phyloP scores from a whole-genome alignment of 1,139 yeast species.

The Pichia sp. region DNA sequence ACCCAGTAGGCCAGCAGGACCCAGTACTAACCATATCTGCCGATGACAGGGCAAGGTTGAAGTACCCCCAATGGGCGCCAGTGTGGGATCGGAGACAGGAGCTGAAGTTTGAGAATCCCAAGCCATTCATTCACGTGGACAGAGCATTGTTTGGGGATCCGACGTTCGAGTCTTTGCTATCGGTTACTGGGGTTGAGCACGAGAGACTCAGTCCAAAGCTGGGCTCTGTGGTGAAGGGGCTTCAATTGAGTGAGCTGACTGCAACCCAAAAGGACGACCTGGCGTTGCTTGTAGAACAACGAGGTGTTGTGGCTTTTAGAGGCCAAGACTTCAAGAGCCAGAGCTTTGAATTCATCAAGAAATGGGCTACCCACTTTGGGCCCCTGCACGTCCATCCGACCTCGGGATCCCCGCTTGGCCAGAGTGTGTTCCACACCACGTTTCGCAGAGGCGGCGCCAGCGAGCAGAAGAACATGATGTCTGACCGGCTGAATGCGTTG shows the following conservation, averaged over 20 bases:
- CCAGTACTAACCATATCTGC: conserved; percentile 15
- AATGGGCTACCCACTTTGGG: conserved; percentile 60
- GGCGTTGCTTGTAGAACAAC: conserved; percentile 59
- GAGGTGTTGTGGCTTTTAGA: conserved; percentile 65
- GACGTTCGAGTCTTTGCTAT: conserved; percentile 45
- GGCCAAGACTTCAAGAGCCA: conserved; percentile 56
- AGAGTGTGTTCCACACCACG: conserved; percentile 59
- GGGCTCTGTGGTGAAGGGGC: conserved; percentile 57
- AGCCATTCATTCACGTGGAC: conserved; percentile 47
- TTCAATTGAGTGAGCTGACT: conserved; percentile 51
- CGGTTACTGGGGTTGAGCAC: conserved; percentile 32
- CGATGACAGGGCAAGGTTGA: conserved; percentile 12
- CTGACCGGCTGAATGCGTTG: conserved; percentile 36
- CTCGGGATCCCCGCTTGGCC: conserved; percentile 58
- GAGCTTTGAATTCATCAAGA: conserved; percentile 51
- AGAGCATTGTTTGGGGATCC: conserved; percentile 58
- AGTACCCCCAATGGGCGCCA: conserved; percentile 32
- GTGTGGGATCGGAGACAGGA: conserved; percentile 41
- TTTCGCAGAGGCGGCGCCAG: conserved; percentile 46
- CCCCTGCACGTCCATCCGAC: conserved; percentile 65
- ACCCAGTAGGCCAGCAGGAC: too few species aligned
- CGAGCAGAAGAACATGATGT: conserved; percentile 34
- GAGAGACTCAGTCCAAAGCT: conserved; percentile 54
- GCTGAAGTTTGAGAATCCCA: conserved; percentile 26
- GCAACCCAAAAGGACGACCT: conserved; percentile 53